phyloP scores from a whole-genome alignment of 805 yeast genomes.

The Ogataea saltuana region DNA sequence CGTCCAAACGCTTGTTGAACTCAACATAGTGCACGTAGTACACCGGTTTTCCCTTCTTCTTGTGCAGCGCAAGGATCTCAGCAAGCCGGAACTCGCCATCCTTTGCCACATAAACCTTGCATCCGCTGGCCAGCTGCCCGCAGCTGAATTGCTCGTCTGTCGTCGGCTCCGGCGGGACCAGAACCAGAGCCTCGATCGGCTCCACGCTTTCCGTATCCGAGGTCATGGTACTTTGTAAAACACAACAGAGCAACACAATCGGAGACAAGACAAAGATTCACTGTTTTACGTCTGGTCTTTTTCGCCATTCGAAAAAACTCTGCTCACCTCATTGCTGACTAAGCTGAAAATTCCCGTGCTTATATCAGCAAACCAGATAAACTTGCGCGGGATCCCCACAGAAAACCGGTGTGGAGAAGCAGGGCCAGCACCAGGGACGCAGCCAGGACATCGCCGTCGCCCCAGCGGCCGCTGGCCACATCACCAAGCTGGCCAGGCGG shows the following conservation, averaged over 20 bases:
- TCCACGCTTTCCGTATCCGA: slow-evolving; percentile 34
- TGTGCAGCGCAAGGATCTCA: slow-evolving; percentile 76
- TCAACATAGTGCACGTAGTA: slow-evolving; percentile 94
- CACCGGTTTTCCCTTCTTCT: slow-evolving; percentile 72
- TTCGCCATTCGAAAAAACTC: background rate
- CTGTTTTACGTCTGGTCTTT: background rate
- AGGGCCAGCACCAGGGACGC: too few relatives aligned
- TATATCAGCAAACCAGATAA: too few relatives aligned
- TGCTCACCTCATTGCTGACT: too few relatives aligned
- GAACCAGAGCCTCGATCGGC: slow-evolving; percentile 30
- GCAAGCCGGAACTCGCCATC: slow-evolving; percentile 81
- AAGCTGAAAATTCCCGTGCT: too few relatives aligned
- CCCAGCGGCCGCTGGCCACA: too few relatives aligned
- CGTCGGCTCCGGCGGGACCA: slow-evolving; percentile 36
- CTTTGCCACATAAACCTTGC: slow-evolving; percentile 78
- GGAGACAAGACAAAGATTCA: background rate
- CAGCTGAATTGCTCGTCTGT: slow-evolving; percentile 31
- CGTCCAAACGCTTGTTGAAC: slow-evolving; percentile 94
- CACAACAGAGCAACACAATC: background rate
- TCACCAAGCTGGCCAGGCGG: too few relatives aligned
- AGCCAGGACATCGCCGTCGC: too few relatives aligned
- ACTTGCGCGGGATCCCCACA: too few relatives aligned
- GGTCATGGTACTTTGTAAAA: slow-evolving; percentile 20
- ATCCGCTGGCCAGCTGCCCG: slow-evolving; percentile 67
- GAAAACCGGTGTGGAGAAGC: too few relatives aligned